Conservation (phyloP, 768 basidiomycete species). For the Suillus subluteus region DNA sequence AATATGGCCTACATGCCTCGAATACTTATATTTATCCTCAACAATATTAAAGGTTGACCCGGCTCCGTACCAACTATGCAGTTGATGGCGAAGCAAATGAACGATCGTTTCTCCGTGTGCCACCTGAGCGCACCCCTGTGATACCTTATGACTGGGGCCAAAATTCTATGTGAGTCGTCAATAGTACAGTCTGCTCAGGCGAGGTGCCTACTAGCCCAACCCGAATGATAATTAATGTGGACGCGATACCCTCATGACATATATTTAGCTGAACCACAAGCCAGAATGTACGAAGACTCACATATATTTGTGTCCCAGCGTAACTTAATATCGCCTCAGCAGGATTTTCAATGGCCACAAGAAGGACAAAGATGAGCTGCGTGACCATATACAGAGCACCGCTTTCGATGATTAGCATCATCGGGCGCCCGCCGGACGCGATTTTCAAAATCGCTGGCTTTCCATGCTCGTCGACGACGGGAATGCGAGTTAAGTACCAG, state of each 20-base stretch:
- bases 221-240: constrained; percentile 24
- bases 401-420: constrained; percentile 34
- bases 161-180: neutral
- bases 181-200: neutral
- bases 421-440: constrained; percentile 16
- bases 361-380: constrained; percentile 35
- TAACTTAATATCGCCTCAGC: constrained; percentile 31
- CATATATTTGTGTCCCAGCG: constrained; percentile 34
- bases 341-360: constrained; percentile 31
- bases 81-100: neutral
- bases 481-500: constrained; percentile 25
- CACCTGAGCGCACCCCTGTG: neutral
- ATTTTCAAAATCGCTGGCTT: constrained; percentile 4
- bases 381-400: constrained; percentile 34
- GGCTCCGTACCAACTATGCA: neutral
- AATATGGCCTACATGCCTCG: neutral
- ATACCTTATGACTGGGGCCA: neutral
- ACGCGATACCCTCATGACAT: constrained; percentile 18
- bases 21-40: neutral
- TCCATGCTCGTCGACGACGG: constrained; percentile 3
- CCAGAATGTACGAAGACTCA: constrained; percentile 15
- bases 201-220: constrained; percentile 21
- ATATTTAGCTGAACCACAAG: neutral
- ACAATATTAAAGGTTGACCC: neutral
- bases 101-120: neutral